Evolutionary conservation across 139 green algal genomes (phyloP).

Genomic region (Asterochloris sp.): DNA sequence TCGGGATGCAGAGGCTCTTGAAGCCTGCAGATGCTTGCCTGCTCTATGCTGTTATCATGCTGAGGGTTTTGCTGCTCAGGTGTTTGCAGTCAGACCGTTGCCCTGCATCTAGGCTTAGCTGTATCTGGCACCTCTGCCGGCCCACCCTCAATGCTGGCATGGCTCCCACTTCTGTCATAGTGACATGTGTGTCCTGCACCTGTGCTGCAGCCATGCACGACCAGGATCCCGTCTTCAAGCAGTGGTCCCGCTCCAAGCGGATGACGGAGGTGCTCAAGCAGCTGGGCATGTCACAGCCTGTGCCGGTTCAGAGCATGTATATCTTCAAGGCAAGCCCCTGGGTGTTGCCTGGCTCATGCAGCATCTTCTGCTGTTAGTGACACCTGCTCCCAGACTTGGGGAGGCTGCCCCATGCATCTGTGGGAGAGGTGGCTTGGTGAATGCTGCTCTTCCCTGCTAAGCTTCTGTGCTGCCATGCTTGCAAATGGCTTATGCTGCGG

Average conservation of each 20-base stretch:
- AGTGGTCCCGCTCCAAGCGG: slow-evolving; percentile 67
- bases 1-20: not conserved
- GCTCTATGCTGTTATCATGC: too few relatives aligned
- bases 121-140: not conserved
- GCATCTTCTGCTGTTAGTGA: not conserved
- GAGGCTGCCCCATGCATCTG: not conserved
- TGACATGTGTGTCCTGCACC: not conserved
- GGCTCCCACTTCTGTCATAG: not conserved
- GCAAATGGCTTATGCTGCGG: not conserved
- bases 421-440: not conserved
- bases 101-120: not conserved
- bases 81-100: not conserved
- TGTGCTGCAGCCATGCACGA: slow-evolving; percentile 81
- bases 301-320: slow-evolving; percentile 95
- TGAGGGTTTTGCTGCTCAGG: not conserved
- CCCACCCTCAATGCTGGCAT: not conserved
- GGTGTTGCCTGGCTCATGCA: not conserved
- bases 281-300: slow-evolving; percentile 72
- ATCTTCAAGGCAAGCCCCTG: slow-evolving; percentile 64
- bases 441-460: not conserved
- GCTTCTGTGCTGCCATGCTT: not conserved
- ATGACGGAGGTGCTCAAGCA: slow-evolving; percentile 55
- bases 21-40: not conserved
- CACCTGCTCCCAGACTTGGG: not conserved
- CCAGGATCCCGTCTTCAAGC: slow-evolving; percentile 80